Evolutionary conservation across 2,329 filamentous ascomycete genomes (phyloP), one percentile per base, ranked within the genome.

Genomic region (Aureobasidium vineae): DNA sequence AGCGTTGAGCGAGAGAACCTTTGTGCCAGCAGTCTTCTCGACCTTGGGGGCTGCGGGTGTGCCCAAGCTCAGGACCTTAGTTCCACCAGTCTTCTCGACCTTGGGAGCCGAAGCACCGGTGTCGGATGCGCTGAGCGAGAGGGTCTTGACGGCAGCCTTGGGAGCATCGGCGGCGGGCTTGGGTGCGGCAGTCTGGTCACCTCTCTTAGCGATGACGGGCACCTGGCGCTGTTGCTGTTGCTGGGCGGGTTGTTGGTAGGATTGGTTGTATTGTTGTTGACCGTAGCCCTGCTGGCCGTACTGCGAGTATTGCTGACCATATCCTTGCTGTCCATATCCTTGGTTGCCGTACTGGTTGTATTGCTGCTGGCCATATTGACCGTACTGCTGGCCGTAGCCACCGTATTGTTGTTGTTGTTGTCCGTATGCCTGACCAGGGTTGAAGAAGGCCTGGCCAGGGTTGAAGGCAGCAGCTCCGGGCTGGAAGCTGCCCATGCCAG

Each of bases 41-140:
- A 84, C 80, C 43, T 84, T 80, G n/a, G 84, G 79, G 38, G 79
- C 75, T 16, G 75, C 72, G 31, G 75, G 71, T 15, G 72, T 70
- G 56, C 75, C 75, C 66, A 96, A 88, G 53, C 90, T 90, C 33
- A 93, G 82, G n/a, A 94, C 89, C 78, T 93, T 93, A 40, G 88
- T 77, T 19, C 77, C 77, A 11, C 78, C 70, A 66, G 78, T 77
- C 71, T 83, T 82, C 73, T 83, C 81, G 7, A 81, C 82, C 75
- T 88, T 87, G 36, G 85, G 82, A 26, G 76, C 74, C 31, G 81
- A 77, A 50, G 85, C 84, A 41, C 79, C 82, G 33, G 75, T 77
- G 61, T 77, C 75, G 23, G 71, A 68, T 47, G 75, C 75, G 66
- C 85, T 84, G 57, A 88, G 84, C 21, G 85, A 86, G 38, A 88